Percentiles rank a stretch among this genome's conserved stretches.
Evolutionary conservation across 345 rosid genomes (phyloP).

Genomic region (Gossypium mustelinum): DNA sequence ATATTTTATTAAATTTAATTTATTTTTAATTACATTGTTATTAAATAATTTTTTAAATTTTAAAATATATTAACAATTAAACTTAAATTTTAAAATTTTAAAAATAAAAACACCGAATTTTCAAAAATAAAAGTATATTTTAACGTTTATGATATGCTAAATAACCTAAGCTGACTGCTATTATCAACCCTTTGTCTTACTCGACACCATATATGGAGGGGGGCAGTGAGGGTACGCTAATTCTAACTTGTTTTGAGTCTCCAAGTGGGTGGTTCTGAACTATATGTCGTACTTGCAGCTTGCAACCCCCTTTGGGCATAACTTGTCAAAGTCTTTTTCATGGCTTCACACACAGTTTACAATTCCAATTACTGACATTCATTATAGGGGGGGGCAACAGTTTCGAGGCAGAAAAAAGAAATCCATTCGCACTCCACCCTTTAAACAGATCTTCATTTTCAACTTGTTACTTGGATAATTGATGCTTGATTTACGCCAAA

Average conservation of each 20-base stretch:
- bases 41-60: too few relatives aligned
- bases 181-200: background rate
- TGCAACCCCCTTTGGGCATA: background rate
- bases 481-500: background rate
- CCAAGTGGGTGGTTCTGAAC: background rate
- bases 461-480: background rate
- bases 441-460: background rate
- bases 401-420: background rate
- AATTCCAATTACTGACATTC: background rate
- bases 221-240: background rate
- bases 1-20: too few relatives aligned
- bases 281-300: background rate
- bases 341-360: background rate
- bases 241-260: background rate
- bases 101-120: too few relatives aligned
- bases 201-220: too few relatives aligned
- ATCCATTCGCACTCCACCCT: background rate
- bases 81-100: too few relatives aligned
- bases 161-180: background rate
- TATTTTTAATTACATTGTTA: too few relatives aligned
- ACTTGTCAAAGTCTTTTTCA: background rate
- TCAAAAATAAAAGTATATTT: too few relatives aligned
- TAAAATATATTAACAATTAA: too few relatives aligned
- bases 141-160: too few relatives aligned
- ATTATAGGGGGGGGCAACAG: background rate